Conservation (phyloP, 257 asterid genomes). For the Perilla frutescens region DNA sequence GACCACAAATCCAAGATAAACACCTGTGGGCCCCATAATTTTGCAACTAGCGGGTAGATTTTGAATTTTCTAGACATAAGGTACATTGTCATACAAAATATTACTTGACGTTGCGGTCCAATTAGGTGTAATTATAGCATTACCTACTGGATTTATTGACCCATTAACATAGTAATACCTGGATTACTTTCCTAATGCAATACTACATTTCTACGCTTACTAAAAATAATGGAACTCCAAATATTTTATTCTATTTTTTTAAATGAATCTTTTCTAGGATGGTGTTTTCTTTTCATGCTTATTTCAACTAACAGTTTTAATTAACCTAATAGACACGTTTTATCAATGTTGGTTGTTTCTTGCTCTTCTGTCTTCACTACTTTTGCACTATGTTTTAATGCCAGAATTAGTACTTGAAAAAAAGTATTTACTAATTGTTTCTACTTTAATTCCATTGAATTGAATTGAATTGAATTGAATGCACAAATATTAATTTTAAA, state of each 20-base stretch:
- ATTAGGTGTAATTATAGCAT: slow-evolving; percentile 33
- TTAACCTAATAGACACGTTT: background rate
- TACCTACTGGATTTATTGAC: slow-evolving; percentile 33
- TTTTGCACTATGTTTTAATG: background rate
- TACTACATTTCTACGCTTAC: background rate
- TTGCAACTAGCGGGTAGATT: slow-evolving; percentile 32
- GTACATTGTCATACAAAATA: slow-evolving; percentile 28
- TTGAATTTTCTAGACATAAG: slow-evolving; percentile 29
- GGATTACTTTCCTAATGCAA: background rate
- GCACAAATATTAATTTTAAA: background rate
- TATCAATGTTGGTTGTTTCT: slow-evolving; percentile 10
- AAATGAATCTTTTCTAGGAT: background rate
- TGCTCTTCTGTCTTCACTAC: background rate
- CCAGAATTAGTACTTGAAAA: background rate
- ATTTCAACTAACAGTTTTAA: slow-evolving; percentile 4
- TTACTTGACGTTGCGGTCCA: slow-evolving; percentile 39
- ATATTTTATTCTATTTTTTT: background rate
- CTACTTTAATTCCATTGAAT: no score
- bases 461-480: no score
- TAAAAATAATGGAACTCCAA: background rate
- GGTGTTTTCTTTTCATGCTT: slow-evolving; percentile 11
- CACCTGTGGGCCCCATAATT: slow-evolving; percentile 47
- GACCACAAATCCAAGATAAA: slow-evolving; percentile 50
- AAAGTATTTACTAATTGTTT: no score
- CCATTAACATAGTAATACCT: slow-evolving; percentile 17